These are phyloP conservation scores for Penstemon davidsonii DNA, from an alignment of 257 asterid genomes.

Conservation along the genomic window DNA sequence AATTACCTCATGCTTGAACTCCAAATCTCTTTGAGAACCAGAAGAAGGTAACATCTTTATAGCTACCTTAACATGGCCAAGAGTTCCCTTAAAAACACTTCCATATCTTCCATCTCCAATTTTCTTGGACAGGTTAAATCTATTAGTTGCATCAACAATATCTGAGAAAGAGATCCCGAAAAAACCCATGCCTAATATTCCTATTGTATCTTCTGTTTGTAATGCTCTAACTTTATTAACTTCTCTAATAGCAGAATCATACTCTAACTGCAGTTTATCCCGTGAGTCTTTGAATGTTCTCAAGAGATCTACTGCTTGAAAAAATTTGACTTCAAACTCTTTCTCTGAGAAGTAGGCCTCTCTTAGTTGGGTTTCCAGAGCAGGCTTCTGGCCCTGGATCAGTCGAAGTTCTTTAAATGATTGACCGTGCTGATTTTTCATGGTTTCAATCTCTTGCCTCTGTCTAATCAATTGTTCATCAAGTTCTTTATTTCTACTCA, in stretches of 20 bases:
- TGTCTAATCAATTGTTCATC: constrained; percentile 52
- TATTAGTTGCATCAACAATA: constrained; percentile 72
- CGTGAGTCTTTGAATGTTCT: constrained; percentile 65
- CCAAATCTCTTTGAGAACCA: constrained; percentile 72
- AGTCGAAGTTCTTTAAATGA: constrained; percentile 44
- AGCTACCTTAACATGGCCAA: constrained; percentile 66
- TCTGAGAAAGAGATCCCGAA: constrained; percentile 67
- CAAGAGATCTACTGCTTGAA: constrained; percentile 89
- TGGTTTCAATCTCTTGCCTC: constrained; percentile 53
- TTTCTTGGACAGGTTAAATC: constrained; percentile 71
- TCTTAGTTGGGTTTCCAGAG: constrained; percentile 57
- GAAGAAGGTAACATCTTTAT: constrained; percentile 78
- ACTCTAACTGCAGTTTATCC: constrained; percentile 68
- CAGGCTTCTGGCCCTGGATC: constrained; percentile 52
- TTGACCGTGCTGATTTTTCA: constrained; percentile 49
- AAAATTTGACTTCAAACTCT: constrained; percentile 81
- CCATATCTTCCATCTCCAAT: constrained; percentile 82
- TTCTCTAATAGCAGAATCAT: constrained; percentile 56
- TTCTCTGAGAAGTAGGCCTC: constrained; percentile 57
- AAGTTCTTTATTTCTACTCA: constrained; percentile 38
- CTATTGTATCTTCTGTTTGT: constrained; percentile 41
- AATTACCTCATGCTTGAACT: constrained; percentile 72
- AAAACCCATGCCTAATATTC: constrained; percentile 39
- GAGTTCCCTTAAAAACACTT: constrained; percentile 72
- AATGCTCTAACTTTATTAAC: constrained; percentile 43